phyloP scores from a whole-genome alignment of 2,329 filamentous ascomycete genomes.

The Hymenoscyphus linearis region DNA sequence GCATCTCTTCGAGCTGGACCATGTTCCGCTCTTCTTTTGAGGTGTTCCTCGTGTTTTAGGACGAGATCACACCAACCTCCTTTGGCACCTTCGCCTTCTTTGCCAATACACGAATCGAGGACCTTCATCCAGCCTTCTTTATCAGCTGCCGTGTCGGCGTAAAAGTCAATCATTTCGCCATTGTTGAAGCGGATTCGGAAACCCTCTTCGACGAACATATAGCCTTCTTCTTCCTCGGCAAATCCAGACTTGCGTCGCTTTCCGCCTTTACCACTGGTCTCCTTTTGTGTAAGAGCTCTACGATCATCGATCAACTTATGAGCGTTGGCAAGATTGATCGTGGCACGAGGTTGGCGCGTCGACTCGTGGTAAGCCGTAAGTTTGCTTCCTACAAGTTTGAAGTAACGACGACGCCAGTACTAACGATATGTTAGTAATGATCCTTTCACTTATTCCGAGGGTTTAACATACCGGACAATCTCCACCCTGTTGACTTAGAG shows the following conservation, averaged over 20 bases:
- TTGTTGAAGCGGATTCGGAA: slow-evolving; percentile 99
- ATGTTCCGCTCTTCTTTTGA: slow-evolving; percentile 22
- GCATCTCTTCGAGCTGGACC: slow-evolving; percentile 18
- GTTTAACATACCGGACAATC: slow-evolving; percentile 80
- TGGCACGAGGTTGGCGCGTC: slow-evolving; percentile 89
- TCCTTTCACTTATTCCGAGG: neutral
- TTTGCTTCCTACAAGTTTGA: slow-evolving; percentile 86
- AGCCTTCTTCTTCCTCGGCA: slow-evolving; percentile 96
- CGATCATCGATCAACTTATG: slow-evolving; percentile 92
- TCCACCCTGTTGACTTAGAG: slow-evolving; percentile 91
- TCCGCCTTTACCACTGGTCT: slow-evolving; percentile 70
- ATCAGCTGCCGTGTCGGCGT: slow-evolving; percentile 79
- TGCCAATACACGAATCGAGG: slow-evolving; percentile 62
- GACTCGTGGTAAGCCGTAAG: slow-evolving; percentile 95
- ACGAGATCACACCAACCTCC: slow-evolving; percentile 65
- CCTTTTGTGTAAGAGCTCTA: slow-evolving; percentile 74
- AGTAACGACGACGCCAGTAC: slow-evolving; percentile 98
- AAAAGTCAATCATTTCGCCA: slow-evolving; percentile 81
- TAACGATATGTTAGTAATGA: slow-evolving; percentile 42
- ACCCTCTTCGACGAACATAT: slow-evolving; percentile 99
- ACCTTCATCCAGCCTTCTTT: slow-evolving; percentile 96
- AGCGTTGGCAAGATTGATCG: slow-evolving; percentile 92
- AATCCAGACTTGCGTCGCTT: slow-evolving; percentile 89
- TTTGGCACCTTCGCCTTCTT: slow-evolving; percentile 43
- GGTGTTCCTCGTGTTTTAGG: slow-evolving; percentile 51